Evolutionary conservation across 2,329 filamentous ascomycete species (phyloP), one percentile per base, ranked within the genome.

Genomic region (Fusarium buharicum): DNA sequence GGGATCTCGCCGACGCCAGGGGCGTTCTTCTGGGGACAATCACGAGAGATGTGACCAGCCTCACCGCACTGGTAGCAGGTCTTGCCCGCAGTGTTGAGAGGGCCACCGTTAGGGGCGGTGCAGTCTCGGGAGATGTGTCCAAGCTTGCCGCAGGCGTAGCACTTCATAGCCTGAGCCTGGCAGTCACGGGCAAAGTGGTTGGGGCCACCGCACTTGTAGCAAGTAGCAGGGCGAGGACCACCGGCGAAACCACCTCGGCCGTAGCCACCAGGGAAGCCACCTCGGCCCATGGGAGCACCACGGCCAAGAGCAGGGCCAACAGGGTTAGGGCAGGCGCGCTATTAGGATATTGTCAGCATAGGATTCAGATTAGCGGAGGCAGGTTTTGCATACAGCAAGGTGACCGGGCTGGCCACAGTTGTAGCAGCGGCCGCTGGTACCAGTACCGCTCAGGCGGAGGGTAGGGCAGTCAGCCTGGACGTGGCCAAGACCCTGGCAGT

Each of bases 391-490:
- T 85, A 92, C 90, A 74, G 93, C 93, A 79, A 98, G 84, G 78
- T 99, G 95, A 56, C 95, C 95, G 61, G 90, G 87, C 78, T 96
- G 90, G 70, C 92, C 93, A 78, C 95, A 99, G 81, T 92, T 95
- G 81, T 99, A 99, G 88, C 95, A 99, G 71, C 93, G 92, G 66
- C 92, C 92, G 76, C 90, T 89, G 59, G 89, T 89, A 64, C 89
- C 86, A 70, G 89, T 90, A 68, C 90, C 93, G 78, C 88, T 96
- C 77, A 99, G 80, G 70, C 95, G 92, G 66, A 99, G 87, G 62
- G 95, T 98, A 73, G 95, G 95, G 86, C 95, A 99, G 79, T 99
- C 95, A 70, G 95, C 95, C 84, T 99, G 95, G 73, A 99, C 95
- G 77, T 99, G 95, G 69, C 95, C 95, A 62, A 98, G 87, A 57